Evolutionary conservation across 768 basidiomycete genomes (phyloP).

Genomic region (Rhizopogon rudus): DNA sequence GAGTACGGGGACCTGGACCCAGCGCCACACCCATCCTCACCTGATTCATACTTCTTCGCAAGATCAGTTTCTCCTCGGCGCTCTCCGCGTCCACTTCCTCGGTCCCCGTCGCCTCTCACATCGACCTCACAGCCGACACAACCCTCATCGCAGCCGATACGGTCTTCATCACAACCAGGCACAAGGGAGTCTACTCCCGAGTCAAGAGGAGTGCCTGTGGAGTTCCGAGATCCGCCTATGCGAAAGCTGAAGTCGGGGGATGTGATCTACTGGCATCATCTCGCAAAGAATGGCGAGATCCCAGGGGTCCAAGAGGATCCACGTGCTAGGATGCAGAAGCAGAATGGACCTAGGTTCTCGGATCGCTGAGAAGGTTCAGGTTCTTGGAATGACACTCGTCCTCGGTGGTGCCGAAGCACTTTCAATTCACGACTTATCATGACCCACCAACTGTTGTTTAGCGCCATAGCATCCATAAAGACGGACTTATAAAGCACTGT

Average conservation of each 20-base stretch:
- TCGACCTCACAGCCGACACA: slow-evolving; percentile 5
- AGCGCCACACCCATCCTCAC: slow-evolving; percentile 19
- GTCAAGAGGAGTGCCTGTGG: slow-evolving; percentile 25
- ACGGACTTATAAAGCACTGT: slow-evolving; percentile 7
- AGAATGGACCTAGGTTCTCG: slow-evolving; percentile 9
- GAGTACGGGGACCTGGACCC: slow-evolving; percentile 18
- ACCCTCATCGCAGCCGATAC: slow-evolving; percentile 4
- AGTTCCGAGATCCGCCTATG: slow-evolving; percentile 36
- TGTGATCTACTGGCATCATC: slow-evolving; percentile 72
- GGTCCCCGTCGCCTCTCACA: slow-evolving; percentile 7
- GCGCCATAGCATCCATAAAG: slow-evolving; percentile 6
- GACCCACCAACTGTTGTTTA: slow-evolving; percentile 18
- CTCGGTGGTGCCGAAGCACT: background rate
- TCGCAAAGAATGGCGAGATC: slow-evolving; percentile 66
- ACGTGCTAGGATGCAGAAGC: slow-evolving; percentile 36
- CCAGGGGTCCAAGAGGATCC: slow-evolving; percentile 61
- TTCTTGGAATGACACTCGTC: background rate
- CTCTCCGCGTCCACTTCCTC: slow-evolving; percentile 17
- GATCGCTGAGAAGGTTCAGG: slow-evolving; percentile 22
- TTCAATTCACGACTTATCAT: slow-evolving; percentile 19
- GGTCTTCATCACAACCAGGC: slow-evolving; percentile 6
- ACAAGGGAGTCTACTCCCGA: slow-evolving; percentile 13
- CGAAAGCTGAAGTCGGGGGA: slow-evolving; percentile 53
- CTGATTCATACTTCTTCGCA: slow-evolving; percentile 15
- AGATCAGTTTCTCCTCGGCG: slow-evolving; percentile 16